A percentile compares a stretch with the other conserved stretches of the same genome.
Conservation (phyloP, 495 filamentous ascomycete genomes). For the Pseudomonodictys pantanalensis region DNA sequence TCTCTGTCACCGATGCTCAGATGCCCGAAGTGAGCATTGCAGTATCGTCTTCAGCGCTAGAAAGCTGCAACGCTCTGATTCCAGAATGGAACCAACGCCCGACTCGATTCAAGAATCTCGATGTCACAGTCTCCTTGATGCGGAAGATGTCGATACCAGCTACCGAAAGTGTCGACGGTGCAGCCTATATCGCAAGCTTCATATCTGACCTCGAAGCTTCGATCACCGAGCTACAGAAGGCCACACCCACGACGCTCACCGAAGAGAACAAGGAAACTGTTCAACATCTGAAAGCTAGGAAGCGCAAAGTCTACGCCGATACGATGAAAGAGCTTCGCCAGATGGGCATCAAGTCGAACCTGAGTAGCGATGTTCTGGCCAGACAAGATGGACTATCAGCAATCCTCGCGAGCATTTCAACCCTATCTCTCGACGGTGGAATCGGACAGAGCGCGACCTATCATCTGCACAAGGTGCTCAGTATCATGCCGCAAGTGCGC, state of each 20-base stretch:
- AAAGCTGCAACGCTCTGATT: conserved; percentile 35
- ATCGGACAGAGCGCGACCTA: conserved; percentile 52
- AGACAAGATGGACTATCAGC: conserved; percentile 67
- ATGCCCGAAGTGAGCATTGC: conserved; percentile 13
- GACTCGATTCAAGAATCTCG: conserved; percentile 65
- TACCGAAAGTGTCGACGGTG: conserved; percentile 52
- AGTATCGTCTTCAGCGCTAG: neutral
- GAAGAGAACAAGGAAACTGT: conserved; percentile 79
- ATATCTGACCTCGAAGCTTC: conserved; percentile 61
- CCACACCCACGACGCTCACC: conserved; percentile 71
- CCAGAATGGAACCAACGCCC: conserved; percentile 60
- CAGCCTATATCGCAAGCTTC: conserved; percentile 63
- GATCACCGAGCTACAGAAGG: conserved; percentile 69
- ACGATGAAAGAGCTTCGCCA: conserved; percentile 73
- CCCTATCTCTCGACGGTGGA: conserved; percentile 37
- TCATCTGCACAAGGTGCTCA: conserved; percentile 74
- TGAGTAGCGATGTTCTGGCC: conserved; percentile 63
- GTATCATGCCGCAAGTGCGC: conserved; percentile 65
- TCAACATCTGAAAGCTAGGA: conserved; percentile 83
- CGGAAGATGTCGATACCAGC: conserved; percentile 53
- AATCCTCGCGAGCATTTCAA: conserved; percentile 55
- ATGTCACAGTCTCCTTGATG: conserved; percentile 64
- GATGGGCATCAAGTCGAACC: conserved; percentile 85
- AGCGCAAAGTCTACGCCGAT: conserved; percentile 87
- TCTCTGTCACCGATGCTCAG: neutral